These are phyloP conservation scores for Pachyrhizus erosus DNA, from an alignment of 306 rosid genomes.

Conservation along the genomic window DNA sequence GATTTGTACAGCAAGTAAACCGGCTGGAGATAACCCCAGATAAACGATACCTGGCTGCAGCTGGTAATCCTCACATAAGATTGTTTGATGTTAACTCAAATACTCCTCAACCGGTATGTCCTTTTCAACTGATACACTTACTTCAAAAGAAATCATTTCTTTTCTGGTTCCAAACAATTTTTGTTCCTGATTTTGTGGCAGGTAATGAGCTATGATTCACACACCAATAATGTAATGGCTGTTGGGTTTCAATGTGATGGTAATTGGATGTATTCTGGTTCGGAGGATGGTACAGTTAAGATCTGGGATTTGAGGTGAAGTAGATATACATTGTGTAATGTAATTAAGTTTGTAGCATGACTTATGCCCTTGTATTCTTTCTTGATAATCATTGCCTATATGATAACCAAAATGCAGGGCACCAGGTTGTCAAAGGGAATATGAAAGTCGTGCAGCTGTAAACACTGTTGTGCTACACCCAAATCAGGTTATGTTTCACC, in stretches of 20 bases:
- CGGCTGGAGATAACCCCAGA: conserved; percentile 98
- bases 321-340: background rate
- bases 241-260: conserved; percentile 99
- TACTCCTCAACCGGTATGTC: conserved; percentile 89
- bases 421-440: conserved; percentile 98
- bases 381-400: conserved; percentile 34
- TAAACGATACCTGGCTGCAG: conserved; percentile 90
- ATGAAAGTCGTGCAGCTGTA: conserved; percentile 98
- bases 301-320: conserved; percentile 97
- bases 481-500: conserved; percentile 74
- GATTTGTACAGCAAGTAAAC: conserved; percentile 78
- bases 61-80: conserved; percentile 98
- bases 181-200: conserved; percentile 44
- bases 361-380: conserved; percentile 9
- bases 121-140: conserved; percentile 14
- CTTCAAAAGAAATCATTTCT: background rate
- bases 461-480: conserved; percentile 98
- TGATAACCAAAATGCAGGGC: conserved; percentile 67
- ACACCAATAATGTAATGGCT: conserved; percentile 95
- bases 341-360: background rate
- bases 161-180: conserved; percentile 20
- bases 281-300: conserved; percentile 99
- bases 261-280: conserved; percentile 99
- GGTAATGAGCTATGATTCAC: conserved; percentile 97
- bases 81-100: conserved; percentile 92